Evolutionary conservation across 768 basidiomycete genomes (phyloP), one percentile per base, ranked within the genome.

Genomic region (Tricholoma sp.): DNA sequence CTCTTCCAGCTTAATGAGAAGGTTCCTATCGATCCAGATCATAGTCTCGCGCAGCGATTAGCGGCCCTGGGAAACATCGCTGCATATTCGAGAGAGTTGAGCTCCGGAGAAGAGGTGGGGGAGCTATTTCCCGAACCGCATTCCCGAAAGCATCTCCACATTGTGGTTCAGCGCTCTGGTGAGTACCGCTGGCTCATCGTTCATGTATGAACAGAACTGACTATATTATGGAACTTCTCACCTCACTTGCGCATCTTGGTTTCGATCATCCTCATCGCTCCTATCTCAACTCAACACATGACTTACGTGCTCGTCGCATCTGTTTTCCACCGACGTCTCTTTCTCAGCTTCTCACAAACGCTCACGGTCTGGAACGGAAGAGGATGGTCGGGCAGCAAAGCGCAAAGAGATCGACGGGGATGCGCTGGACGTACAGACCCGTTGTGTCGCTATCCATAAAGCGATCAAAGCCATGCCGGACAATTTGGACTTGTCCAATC

Each of bases 381-480:
- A 58, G 31, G 57, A 50, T 54, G 57, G 46, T 45, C 53, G 21
- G 52, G 46, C 43, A 55, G 52, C 52, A 5, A 58, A 58, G 53
- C 53, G 45, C 53, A 54, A 37, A 46, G 41, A 58, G 27, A 54
- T 52, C 7, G 35, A 45, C 27, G 18, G 32, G 41, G 29, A 54
- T 47, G 50, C n/a, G 27, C 52, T 1, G 18, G 50, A 54, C 34
- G 27, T 54, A 52, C 57, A 54, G 50, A 43, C 52, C 52, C 41
- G 21, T 58, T 59, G 49, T 53, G 18, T 35, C 14, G 59, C 59
- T 27, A 61, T 61, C 45, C 41, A 61, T 55, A 11, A 46, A 49
- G 57, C 43, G 43, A 61, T 61, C 60, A 34, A 58, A 55, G 47
- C 52, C 50, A 59, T 61, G 45, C 59, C 57, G 2, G 54, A 59